phyloP scores from a whole-genome alignment of 345 rosid genomes.

The Eucalyptus brandiana region DNA sequence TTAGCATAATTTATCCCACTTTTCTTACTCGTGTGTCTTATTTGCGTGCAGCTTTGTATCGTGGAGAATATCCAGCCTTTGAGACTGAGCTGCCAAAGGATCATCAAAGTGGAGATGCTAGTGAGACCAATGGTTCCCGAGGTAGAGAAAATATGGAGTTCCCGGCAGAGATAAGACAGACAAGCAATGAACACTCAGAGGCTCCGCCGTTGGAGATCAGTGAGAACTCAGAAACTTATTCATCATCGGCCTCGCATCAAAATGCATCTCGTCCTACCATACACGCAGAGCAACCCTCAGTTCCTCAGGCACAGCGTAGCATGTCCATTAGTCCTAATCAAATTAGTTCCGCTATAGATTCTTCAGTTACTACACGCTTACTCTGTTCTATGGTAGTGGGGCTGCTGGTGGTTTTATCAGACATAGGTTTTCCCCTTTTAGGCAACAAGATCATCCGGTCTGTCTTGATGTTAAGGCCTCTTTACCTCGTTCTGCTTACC shows the following conservation, averaged over 20 bases:
- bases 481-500: constrained; percentile 53
- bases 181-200: not conserved
- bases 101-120: not conserved
- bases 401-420: constrained; percentile 34
- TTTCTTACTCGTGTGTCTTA: not conserved
- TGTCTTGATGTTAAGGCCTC: constrained; percentile 51
- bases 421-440: constrained; percentile 42
- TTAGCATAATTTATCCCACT: not conserved
- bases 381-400: constrained; percentile 36
- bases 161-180: not conserved
- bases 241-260: constrained; percentile 11
- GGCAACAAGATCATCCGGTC: constrained; percentile 15
- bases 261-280: constrained; percentile 7
- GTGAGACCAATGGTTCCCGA: not conserved
- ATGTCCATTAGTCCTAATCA: constrained; percentile 25
- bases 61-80: not conserved
- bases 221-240: constrained; percentile 3
- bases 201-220: not conserved
- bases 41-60: constrained; percentile 23
- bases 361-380: constrained; percentile 33
- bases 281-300: constrained; percentile 1
- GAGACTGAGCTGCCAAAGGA: constrained; percentile 1
- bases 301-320: not conserved
- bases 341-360: constrained; percentile 44
- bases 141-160: constrained; percentile 7